Evolutionary conservation across 257 asterid genomes (phyloP).

Genomic region (Solanum medicagineum): DNA sequence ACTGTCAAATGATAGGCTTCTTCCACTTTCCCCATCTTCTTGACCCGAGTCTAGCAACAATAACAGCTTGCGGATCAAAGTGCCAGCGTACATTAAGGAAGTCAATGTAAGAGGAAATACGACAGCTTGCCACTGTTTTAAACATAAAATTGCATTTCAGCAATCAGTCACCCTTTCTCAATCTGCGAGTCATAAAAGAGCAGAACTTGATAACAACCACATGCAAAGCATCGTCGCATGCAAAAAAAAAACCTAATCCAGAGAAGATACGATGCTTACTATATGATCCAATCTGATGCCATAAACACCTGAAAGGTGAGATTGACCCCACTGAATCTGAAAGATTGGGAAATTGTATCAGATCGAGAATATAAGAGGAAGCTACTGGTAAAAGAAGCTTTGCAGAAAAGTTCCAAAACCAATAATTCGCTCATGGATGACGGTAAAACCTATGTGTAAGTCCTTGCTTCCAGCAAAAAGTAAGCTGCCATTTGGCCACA

Average conservation of each 20-base stretch:
- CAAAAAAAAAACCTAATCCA: not conserved
- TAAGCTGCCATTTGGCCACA: not conserved
- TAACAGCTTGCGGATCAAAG: constrained; percentile 40
- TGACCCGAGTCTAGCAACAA: constrained; percentile 20
- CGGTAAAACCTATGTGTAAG: not conserved
- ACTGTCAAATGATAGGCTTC: constrained; percentile 15
- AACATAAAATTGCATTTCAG: constrained; percentile 57
- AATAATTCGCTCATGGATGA: not conserved
- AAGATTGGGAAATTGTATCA: not conserved
- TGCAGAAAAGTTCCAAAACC: not conserved
- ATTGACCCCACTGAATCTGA: constrained; percentile 51
- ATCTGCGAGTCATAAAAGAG: constrained; percentile 38
- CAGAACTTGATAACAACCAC: constrained; percentile 19
- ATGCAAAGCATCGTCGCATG: not conserved
- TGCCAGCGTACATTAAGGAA: constrained; percentile 74
- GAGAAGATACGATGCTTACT: constrained; percentile 32
- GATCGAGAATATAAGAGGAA: not conserved
- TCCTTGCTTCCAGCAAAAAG: not conserved
- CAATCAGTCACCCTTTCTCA: constrained; percentile 49
- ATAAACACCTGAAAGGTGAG: constrained; percentile 33
- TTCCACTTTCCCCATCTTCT: constrained; percentile 25
- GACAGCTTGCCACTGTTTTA: constrained; percentile 95
- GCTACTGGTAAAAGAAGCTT: not conserved
- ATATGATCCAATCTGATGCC: constrained; percentile 70
- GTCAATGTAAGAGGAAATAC: constrained; percentile 65